Percentiles rank a stretch among this genome's conserved stretches.
These are phyloP conservation scores for Pseudoperonospora humuli DNA, from an alignment of 352 stramenopile species.

Conservation along the genomic window DNA sequence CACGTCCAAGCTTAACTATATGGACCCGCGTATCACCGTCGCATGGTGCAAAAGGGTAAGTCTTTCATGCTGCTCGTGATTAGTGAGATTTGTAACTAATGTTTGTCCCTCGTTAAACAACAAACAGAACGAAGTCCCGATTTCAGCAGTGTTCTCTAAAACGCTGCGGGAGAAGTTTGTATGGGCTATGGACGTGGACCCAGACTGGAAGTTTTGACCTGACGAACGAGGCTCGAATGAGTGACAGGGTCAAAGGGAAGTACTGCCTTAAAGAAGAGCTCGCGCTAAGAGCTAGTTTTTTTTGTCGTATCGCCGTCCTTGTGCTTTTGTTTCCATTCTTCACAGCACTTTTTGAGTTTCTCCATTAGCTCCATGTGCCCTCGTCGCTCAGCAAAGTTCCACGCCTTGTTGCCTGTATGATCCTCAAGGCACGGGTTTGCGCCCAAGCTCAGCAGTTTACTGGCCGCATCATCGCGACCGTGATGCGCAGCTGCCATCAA, in stretches of 20 bases:
- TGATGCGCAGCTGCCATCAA: conserved; percentile 77
- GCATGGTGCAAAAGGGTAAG: conserved; percentile 98
- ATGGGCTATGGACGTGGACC: conserved; percentile 97
- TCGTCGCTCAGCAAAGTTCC: conserved; percentile 60
- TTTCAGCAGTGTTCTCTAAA: conserved; percentile 98
- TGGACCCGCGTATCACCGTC: conserved; percentile 99
- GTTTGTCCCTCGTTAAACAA: background rate
- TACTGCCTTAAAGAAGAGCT: conserved; percentile 17
- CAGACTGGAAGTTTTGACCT: conserved; percentile 93
- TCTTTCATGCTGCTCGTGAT: conserved; percentile 27
- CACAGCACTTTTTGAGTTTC: conserved; percentile 54
- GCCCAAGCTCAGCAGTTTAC: conserved; percentile 52
- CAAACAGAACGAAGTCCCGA: conserved; percentile 91
- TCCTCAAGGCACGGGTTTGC: conserved; percentile 60
- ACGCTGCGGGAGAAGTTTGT: conserved; percentile 99
- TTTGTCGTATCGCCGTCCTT: conserved; percentile 11
- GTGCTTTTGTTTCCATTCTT: conserved; percentile 46
- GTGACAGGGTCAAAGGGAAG: background rate
- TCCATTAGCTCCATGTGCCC: conserved; percentile 61
- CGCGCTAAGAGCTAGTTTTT: conserved; percentile 9
- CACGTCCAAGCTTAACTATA: conserved; percentile 99
- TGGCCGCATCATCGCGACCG: conserved; percentile 63
- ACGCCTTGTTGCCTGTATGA: conserved; percentile 44
- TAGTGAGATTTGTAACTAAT: background rate
- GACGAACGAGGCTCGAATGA: background rate